phyloP scores from a whole-genome alignment of 192 early-diverging fungal genomes.

The Umbelopsis sp. region DNA sequence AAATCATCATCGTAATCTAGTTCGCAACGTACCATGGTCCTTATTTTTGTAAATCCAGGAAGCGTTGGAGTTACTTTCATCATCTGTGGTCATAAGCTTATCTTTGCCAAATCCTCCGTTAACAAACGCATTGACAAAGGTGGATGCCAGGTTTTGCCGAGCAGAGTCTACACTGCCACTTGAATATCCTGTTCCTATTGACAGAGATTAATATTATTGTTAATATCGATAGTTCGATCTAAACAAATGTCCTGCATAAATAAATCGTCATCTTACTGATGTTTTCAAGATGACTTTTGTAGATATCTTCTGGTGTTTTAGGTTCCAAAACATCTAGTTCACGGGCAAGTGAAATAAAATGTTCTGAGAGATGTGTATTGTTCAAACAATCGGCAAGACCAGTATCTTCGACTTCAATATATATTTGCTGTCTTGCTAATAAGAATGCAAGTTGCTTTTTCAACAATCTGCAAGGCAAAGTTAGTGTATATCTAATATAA shows the following conservation, averaged over 20 bases:
- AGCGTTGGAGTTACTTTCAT: constrained; percentile 59
- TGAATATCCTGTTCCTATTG: constrained; percentile 5
- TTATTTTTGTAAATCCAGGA: constrained; percentile 99
- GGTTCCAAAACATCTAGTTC: constrained; percentile 95
- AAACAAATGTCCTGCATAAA: too few relatives aligned
- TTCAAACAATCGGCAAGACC: constrained; percentile 85
- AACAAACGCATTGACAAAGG: constrained; percentile 99
- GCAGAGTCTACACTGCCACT: constrained; percentile 87
- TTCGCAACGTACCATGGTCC: constrained; percentile 74
- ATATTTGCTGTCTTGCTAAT: constrained; percentile 88
- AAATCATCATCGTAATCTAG: background rate
- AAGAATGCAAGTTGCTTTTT: constrained; percentile 97
- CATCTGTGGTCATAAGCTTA: constrained; percentile 82
- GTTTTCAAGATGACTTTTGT: constrained; percentile 96
- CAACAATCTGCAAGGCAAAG: constrained; percentile 48
- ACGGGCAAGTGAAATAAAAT: constrained; percentile 86
- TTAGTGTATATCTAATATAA: background rate
- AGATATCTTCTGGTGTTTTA: constrained; percentile 97
- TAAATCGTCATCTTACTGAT: constrained; percentile 51
- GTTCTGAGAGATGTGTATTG: constrained; percentile 84
- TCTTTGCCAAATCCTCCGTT: constrained; percentile 96
- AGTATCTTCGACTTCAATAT: constrained; percentile 84
- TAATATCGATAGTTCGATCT: too few relatives aligned
- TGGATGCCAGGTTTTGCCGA: constrained; percentile 92
- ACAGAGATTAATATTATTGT: background rate